A percentile compares a stretch with the other conserved stretches of the same genome.
Conservation (phyloP, 768 basidiomycete species). For the Tubosaeta sp. region DNA sequence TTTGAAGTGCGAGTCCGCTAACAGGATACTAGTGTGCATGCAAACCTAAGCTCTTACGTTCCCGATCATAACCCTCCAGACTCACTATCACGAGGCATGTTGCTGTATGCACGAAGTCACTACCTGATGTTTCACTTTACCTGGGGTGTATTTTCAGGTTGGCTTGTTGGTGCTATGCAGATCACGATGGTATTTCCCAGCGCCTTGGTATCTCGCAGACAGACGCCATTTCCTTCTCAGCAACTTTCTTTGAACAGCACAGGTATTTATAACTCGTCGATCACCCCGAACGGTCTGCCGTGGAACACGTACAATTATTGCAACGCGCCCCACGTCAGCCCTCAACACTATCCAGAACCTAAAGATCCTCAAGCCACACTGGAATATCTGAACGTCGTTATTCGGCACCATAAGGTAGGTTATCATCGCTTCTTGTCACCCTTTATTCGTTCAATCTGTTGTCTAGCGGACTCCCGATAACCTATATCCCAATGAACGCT, state of each 20-base stretch:
- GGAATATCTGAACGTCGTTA: slow-evolving; percentile 39
- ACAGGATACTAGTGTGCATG: background rate
- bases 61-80: too few species aligned
- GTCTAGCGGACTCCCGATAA: slow-evolving; percentile 47
- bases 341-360: slow-evolving; percentile 35
- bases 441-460: background rate
- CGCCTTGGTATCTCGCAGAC: background rate
- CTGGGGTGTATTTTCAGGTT: background rate
- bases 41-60: background rate
- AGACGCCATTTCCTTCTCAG: background rate
- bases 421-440: background rate
- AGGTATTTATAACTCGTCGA: slow-evolving; percentile 45
- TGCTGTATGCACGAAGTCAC: background rate
- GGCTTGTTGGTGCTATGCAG: background rate
- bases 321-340: slow-evolving; percentile 46
- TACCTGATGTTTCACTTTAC: background rate
- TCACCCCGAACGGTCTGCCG: slow-evolving; percentile 36
- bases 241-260: background rate
- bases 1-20: background rate
- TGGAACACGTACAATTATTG: slow-evolving; percentile 56
- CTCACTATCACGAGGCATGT: too few species aligned
- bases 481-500: slow-evolving; percentile 40
- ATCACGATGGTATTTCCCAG: slow-evolving; percentile 7
- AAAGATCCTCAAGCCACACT: slow-evolving; percentile 28
- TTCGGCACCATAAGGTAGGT: slow-evolving; percentile 46